Conservation (phyloP, 2,329 filamentous ascomycete species). For the Hypocreales sp. region DNA sequence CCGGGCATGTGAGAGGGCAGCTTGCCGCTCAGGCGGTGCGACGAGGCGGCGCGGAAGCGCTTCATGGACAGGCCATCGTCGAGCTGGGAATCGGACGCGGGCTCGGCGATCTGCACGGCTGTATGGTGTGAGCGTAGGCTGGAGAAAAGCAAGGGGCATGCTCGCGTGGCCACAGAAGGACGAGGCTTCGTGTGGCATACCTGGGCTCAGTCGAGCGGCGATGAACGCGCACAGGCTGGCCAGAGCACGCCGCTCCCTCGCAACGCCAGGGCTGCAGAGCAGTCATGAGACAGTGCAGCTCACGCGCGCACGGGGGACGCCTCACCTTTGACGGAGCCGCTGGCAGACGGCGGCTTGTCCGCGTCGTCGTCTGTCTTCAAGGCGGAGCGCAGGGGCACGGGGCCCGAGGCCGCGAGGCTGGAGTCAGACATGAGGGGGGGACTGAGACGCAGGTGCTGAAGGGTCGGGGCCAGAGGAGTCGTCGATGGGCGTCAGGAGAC, state of each 20-base stretch:
- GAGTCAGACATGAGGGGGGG: neutral
- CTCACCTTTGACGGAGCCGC: constrained; percentile 26
- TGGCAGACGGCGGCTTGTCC: constrained; percentile 19
- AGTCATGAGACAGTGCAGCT: constrained; percentile 1
- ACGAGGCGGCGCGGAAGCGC: constrained; percentile 16
- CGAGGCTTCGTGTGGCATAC: too few species aligned
- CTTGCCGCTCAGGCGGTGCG: constrained; percentile 19
- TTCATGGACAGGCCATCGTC: constrained; percentile 17
- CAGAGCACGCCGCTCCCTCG: neutral
- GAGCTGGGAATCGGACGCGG: constrained; percentile 16
- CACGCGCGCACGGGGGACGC: neutral
- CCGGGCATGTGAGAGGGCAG: constrained; percentile 11
- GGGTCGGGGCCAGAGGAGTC: too few species aligned
- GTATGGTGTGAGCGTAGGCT: constrained; percentile 10
- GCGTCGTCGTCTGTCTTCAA: constrained; percentile 27
- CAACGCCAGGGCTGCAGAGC: neutral
- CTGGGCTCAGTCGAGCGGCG: too few species aligned
- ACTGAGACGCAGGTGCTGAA: too few species aligned
- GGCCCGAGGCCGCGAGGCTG: neutral
- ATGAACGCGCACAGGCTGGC: too few species aligned
- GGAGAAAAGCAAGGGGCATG: too few species aligned
- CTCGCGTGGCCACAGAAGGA: too few species aligned
- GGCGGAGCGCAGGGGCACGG: constrained; percentile 22
- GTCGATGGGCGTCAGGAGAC: too few species aligned
- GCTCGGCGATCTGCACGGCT: constrained; percentile 45